These are phyloP conservation scores for Sporothrix globosa DNA, from an alignment of 2,329 filamentous ascomycete genomes.

Conservation along the genomic window DNA sequence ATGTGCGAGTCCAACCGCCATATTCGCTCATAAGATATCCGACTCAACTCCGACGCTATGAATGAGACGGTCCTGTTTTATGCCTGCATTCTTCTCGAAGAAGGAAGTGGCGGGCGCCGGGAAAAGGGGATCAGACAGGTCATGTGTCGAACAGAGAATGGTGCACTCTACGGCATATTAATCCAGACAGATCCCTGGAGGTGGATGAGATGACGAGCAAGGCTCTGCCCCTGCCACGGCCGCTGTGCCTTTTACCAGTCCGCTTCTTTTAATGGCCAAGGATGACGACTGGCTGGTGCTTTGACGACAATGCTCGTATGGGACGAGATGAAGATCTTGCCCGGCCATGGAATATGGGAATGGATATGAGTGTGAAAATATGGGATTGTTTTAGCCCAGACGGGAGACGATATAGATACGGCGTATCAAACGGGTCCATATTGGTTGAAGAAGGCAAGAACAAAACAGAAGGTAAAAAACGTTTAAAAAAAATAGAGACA, in stretches of 20 bases:
- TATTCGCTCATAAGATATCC: slow-evolving; percentile 20
- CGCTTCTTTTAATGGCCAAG: not conserved
- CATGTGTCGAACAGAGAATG: slow-evolving; percentile 21
- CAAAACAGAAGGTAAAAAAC: not conserved
- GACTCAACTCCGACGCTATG: slow-evolving; percentile 7
- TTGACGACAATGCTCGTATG: slow-evolving; percentile 3
- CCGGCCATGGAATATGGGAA: not conserved
- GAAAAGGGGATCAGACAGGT: slow-evolving; percentile 23
- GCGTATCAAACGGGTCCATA: slow-evolving; percentile 1
- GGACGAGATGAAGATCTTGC: slow-evolving; percentile 15
- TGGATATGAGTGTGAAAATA: not conserved
- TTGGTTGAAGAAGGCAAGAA: not conserved
- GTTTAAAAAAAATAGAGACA: not conserved
- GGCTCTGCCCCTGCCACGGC: not conserved
- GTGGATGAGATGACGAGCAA: slow-evolving; percentile 8
- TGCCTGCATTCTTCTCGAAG: slow-evolving; percentile 4
- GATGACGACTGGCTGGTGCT: not conserved
- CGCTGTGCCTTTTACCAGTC: not conserved
- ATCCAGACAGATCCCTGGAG: slow-evolving; percentile 15
- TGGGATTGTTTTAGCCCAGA: slow-evolving; percentile 12
- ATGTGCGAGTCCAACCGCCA: not conserved
- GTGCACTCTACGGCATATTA: not conserved
- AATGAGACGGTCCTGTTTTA: slow-evolving; percentile 10
- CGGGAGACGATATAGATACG: not conserved
- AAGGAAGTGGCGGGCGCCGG: not conserved